Evolutionary conservation across 768 basidiomycete species (phyloP).

Genomic region (Phaeotremella fagi): DNA sequence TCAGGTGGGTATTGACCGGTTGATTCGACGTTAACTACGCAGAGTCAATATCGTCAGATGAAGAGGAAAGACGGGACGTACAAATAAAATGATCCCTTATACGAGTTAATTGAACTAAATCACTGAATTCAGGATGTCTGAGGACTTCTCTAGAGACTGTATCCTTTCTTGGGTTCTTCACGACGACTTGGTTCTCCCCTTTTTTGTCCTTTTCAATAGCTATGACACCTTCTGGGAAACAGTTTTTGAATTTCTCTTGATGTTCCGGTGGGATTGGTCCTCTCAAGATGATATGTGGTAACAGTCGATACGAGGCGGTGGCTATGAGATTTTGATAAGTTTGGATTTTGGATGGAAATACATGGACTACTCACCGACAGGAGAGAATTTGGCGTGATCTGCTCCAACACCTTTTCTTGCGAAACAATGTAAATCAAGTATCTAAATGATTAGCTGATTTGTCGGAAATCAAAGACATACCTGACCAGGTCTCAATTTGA

Average conservation of each 20-base stretch:
- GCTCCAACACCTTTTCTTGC: constrained; percentile 74
- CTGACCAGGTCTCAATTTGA: constrained; percentile 89
- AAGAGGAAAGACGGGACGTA: constrained; percentile 50
- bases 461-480: constrained; percentile 21
- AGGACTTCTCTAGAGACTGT: constrained; percentile 88
- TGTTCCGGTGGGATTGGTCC: constrained; percentile 73
- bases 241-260: constrained; percentile 74
- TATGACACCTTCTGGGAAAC: constrained; percentile 67
- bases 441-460: constrained; percentile 28
- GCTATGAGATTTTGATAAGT: constrained; percentile 53
- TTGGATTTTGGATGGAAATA: background rate
- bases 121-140: constrained; percentile 83
- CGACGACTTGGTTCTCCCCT: constrained; percentile 56
- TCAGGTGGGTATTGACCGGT: constrained; percentile 84
- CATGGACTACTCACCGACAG: constrained; percentile 62
- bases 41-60: background rate
- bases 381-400: constrained; percentile 94
- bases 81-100: constrained; percentile 91
- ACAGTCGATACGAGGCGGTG: constrained; percentile 88
- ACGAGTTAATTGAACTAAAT: constrained; percentile 72
- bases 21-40: constrained; percentile 77
- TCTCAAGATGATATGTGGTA: constrained; percentile 70
- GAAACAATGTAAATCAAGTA: constrained; percentile 76
- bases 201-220: constrained; percentile 45
- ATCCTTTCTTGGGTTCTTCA: constrained; percentile 64